Conservation (phyloP, 2,329 filamentous ascomycete species). For the Sporothrix humicola region DNA sequence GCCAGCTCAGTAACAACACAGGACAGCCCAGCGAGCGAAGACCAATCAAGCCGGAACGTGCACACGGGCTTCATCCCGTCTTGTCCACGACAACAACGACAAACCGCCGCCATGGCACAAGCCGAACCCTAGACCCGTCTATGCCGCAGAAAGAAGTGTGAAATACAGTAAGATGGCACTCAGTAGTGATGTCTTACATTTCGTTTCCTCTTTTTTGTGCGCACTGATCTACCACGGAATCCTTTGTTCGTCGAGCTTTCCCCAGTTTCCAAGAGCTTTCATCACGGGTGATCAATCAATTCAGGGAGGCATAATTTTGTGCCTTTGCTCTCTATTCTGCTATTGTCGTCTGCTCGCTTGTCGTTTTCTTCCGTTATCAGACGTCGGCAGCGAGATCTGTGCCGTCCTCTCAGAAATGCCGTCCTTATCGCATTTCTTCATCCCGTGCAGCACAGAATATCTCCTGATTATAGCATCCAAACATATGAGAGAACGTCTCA, state of each 20-base stretch:
- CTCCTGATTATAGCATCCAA: constrained; percentile 1
- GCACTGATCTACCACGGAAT: not conserved
- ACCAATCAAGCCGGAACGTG: constrained; percentile 40
- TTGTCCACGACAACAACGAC: not conserved
- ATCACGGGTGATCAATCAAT: not conserved
- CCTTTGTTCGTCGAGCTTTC: not conserved
- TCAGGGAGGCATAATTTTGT: not conserved
- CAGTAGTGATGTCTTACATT: not conserved
- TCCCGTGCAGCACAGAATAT: constrained; percentile 15
- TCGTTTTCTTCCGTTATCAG: not conserved
- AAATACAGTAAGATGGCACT: not conserved
- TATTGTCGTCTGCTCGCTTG: not conserved
- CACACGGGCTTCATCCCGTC: constrained; percentile 28
- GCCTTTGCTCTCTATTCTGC: not conserved
- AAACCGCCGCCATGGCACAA: constrained; percentile 27
- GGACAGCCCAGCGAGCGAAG: constrained; percentile 8
- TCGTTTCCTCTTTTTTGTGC: not conserved
- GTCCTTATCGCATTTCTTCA: not conserved
- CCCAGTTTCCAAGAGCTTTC: not conserved
- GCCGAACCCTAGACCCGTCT: constrained; percentile 18
- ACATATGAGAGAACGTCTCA: not conserved
- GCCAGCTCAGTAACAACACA: constrained; percentile 6
- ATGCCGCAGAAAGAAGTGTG: not conserved
- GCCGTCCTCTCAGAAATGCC: not conserved
- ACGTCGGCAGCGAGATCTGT: not conserved